phyloP scores from a whole-genome alignment of 2,329 filamentous ascomycete species.

The Cercospora citrullina region DNA sequence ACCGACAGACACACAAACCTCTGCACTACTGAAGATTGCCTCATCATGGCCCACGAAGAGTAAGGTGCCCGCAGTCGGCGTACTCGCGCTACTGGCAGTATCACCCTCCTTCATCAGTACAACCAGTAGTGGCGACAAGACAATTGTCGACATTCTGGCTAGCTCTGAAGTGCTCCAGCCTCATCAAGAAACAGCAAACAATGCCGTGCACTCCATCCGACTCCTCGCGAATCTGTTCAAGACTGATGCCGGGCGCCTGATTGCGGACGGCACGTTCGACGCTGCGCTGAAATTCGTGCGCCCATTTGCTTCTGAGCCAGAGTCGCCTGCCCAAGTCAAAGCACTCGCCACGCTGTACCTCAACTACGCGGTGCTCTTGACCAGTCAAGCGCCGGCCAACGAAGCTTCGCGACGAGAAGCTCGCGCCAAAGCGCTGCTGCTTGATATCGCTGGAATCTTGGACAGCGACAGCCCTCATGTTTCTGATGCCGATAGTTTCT shows the following conservation, averaged over 20 bases:
- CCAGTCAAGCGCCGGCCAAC: slow-evolving; percentile 36
- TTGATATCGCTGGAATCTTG: slow-evolving; percentile 36
- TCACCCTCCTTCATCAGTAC: slow-evolving; percentile 65
- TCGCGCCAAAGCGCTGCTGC: slow-evolving; percentile 36
- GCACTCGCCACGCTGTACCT: slow-evolving; percentile 80
- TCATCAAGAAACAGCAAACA: slow-evolving; percentile 66
- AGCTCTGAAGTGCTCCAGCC: slow-evolving; percentile 58
- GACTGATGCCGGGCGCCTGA: slow-evolving; percentile 65
- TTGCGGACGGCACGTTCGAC: slow-evolving; percentile 59
- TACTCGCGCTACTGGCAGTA: slow-evolving; percentile 78
- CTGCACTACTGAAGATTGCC: slow-evolving; percentile 64
- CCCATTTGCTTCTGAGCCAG: slow-evolving; percentile 57
- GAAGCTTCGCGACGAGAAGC: slow-evolving; percentile 35
- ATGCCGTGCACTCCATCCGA: slow-evolving; percentile 82
- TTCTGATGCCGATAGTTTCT: slow-evolving; percentile 78
- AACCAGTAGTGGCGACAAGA: slow-evolving; percentile 53
- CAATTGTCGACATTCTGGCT: slow-evolving; percentile 63
- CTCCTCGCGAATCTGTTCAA: slow-evolving; percentile 81
- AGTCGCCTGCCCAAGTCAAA: slow-evolving; percentile 67
- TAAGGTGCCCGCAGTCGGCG: slow-evolving; percentile 79
- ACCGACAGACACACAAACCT: slow-evolving; percentile 48
- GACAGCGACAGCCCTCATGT: slow-evolving; percentile 49
- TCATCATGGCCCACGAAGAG: slow-evolving; percentile 78
- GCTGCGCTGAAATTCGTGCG: slow-evolving; percentile 64
- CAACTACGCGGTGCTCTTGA: slow-evolving; percentile 77